Evolutionary conservation across 345 rosid species (phyloP).

Genomic region (Populus nigra): DNA sequence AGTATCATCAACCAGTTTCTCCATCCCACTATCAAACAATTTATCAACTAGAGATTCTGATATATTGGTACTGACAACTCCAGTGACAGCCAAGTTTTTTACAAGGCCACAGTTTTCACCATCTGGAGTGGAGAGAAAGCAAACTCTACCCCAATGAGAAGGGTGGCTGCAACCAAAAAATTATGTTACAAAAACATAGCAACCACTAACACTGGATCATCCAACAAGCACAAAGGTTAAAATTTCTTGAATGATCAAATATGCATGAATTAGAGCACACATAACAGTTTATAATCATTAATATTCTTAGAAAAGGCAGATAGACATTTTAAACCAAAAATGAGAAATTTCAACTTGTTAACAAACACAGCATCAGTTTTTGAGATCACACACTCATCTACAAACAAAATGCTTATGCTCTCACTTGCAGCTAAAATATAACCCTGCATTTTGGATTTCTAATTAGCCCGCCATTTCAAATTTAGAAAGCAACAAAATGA

Average conservation of each 20-base stretch:
- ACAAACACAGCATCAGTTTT: neutral
- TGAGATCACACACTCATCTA: neutral
- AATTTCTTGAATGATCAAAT: neutral
- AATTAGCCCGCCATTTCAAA: neutral
- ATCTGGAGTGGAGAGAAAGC: slow-evolving; percentile 92
- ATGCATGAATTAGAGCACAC: neutral
- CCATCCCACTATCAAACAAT: slow-evolving; percentile 65
- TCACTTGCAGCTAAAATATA: neutral
- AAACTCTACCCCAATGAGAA: slow-evolving; percentile 95
- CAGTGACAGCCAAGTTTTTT: slow-evolving; percentile 76
- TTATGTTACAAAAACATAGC: slow-evolving; percentile 12
- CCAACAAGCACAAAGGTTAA: neutral
- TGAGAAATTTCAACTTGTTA: no score
- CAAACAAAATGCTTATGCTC: neutral
- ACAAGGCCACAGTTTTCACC: slow-evolving; percentile 99
- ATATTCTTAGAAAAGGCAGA: neutral
- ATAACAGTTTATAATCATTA: neutral
- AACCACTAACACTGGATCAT: neutral
- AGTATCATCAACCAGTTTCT: slow-evolving; percentile 53
- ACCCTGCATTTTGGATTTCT: neutral
- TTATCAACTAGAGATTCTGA: slow-evolving; percentile 45
- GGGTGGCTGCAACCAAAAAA: slow-evolving; percentile 65
- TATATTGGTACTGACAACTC: slow-evolving; percentile 61
- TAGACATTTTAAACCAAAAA: neutral
- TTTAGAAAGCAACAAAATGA: neutral